Conservation (phyloP, 2,329 filamentous ascomycete species). For the Podosphaera aphanis region DNA sequence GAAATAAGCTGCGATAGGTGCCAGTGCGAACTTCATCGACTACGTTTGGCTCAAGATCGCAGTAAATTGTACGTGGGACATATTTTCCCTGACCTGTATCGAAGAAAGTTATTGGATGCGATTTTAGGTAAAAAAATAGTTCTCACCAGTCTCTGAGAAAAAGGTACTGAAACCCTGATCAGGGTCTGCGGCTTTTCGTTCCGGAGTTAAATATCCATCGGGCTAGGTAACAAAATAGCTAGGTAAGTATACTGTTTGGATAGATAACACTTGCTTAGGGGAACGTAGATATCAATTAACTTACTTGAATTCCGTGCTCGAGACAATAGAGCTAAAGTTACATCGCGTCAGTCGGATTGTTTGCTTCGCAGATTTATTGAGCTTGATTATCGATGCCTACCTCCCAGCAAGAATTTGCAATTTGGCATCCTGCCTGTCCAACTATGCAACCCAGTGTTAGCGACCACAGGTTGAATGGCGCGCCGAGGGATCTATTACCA, state of each 20-base stretch:
- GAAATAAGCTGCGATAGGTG: conserved; percentile 87
- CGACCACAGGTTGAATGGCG: conserved; percentile 18
- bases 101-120: conserved; percentile 17
- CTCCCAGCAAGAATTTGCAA: conserved; percentile 99
- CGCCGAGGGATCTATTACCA: conserved; percentile 36
- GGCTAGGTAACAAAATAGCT: conserved; percentile 32
- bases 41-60: conserved; percentile 98
- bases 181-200: conserved; percentile 78
- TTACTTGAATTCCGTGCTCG: conserved; percentile 96
- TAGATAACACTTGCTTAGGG: neutral
- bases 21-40: conserved; percentile 98
- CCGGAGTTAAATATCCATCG: conserved; percentile 94
- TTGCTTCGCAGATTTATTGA: too few relatives aligned
- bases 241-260: neutral
- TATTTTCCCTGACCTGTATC: conserved; percentile 82
- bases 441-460: conserved; percentile 31
- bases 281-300: conserved; percentile 15
- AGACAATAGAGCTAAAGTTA: conserved; percentile 97
- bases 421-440: conserved; percentile 99
- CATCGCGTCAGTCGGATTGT: too few relatives aligned
- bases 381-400: conserved; percentile 32
- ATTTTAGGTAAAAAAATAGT: neutral
- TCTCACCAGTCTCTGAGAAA: conserved; percentile 95
- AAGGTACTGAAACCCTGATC: conserved; percentile 99
- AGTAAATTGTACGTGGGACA: conserved; percentile 96